Evolutionary conservation across 306 rosid species (phyloP), one percentile per base, ranked within the genome.

Genomic region (Cyamopsis tetragonoloba): DNA sequence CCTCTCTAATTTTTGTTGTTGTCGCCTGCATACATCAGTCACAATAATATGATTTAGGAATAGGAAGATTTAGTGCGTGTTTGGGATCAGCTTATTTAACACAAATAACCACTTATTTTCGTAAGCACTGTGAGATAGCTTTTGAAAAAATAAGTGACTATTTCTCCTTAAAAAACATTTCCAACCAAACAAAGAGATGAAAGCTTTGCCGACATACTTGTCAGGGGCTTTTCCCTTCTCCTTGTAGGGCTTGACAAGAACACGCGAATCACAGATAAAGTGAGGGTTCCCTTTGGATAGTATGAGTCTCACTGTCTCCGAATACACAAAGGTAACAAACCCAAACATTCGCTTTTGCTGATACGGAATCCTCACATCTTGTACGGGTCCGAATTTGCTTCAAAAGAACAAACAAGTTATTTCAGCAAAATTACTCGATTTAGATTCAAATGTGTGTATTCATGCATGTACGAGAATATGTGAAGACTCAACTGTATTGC

Each of bases 291-390:
- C 96, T 71, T 89, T 89, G 38, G 89, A 75, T 63, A 86, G 67
- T 71, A 86, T 84, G 76, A 62, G 74, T 77, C 77, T 84, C 12
- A 84, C 96, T 0, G 96, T 89, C 74, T 89, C 96, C 20, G 96
- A 88, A 69, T 78, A 80, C 77, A 86, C 89, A 69, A 89, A 89
- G 5, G 96, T 89, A 32, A 89, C 96, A 62, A 89, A 89, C 23
- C 96, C 96, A 57, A 89, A 89, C 96, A 89, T 89, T 42, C 96
- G 77, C 71, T 89, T 86, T 70, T 84, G 89, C 78, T 86, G 96
- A 67, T 89, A 86, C 2, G 96, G 96, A 61, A 89, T 89, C 76
- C 96, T 82, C 13, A 89, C 96, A 57, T 89, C 96, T 80, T 89
- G 96, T 54, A 89, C 96, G 7, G 88, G 96, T 53, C 96, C 96